These are phyloP conservation scores for Starmerella floricola DNA, from an alignment of 805 yeast genomes.

Conservation along the genomic window DNA sequence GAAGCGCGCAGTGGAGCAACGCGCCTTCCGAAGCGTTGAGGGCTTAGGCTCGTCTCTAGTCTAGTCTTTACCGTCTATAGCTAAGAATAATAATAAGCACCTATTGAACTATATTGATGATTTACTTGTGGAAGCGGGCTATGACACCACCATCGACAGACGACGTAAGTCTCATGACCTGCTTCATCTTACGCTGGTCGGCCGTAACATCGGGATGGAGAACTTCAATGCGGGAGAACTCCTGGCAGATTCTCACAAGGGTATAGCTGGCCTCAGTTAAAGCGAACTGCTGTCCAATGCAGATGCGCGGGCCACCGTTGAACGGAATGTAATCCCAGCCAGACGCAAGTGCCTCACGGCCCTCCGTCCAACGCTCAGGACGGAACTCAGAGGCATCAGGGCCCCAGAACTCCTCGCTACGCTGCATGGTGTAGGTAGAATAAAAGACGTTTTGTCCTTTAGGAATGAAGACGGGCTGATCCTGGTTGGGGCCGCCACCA, in stretches of 20 bases:
- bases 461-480: slow-evolving; percentile 32
- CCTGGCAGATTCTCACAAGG: slow-evolving; percentile 32
- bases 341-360: slow-evolving; percentile 24
- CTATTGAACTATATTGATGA: neutral
- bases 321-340: slow-evolving; percentile 43
- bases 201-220: slow-evolving; percentile 13
- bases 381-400: slow-evolving; percentile 35
- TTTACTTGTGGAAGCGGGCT: slow-evolving; percentile 10
- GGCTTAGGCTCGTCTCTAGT: too few species aligned
- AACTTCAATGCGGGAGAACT: slow-evolving; percentile 23
- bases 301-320: slow-evolving; percentile 46
- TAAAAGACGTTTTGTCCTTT: slow-evolving; percentile 37
- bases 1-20: too few species aligned
- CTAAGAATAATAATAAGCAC: too few species aligned
- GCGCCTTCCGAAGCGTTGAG: too few species aligned
- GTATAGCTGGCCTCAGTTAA: slow-evolving; percentile 40
- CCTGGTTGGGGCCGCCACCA: slow-evolving; percentile 39
- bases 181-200: slow-evolving; percentile 9
- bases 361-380: slow-evolving; percentile 40
- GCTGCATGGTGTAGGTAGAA: slow-evolving; percentile 35
- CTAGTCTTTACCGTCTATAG: too few species aligned
- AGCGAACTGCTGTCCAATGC: slow-evolving; percentile 47
- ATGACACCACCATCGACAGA: slow-evolving; percentile 22
- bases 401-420: slow-evolving; percentile 34
- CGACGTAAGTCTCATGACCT: slow-evolving; percentile 21